Base-by-base conservation (phyloP, 1,139 yeast species). In the Sporopachydermia cereana region DNA sequence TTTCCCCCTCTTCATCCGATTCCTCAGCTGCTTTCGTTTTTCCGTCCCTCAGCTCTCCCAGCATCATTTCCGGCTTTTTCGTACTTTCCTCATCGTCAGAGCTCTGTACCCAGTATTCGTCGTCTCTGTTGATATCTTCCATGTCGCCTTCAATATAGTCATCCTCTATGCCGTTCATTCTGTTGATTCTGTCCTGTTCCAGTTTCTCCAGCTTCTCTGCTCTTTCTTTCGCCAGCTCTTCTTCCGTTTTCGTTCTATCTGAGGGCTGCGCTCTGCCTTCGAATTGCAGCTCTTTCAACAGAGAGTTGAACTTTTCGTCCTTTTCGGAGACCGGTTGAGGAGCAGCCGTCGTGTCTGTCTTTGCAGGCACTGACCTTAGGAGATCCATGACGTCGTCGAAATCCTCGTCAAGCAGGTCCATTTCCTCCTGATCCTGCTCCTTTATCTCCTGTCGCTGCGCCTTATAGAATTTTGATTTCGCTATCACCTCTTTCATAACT, bases 401-500 rank as follows among this genome's bases (percentile, higher is more conserved):
- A 20, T 80, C 80, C 31, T 74, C 79, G 62, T 93, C 96, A 51
- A 93, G 73, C 50, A 79, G 85, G 53, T 75, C 77, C 45, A 89
- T 84, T 24, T 78, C 72, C 42, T 77, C 81, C 54, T 78, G 82
- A 39, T 83, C 74, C 56, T 79, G 75, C 45, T 79, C 80, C 54
- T 84, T 84, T 44, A 79, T 76, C 57, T 73, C 68, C 63, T 93
- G 97, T 57, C 98, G 77, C 63, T 88, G 94, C 44, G 80, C 81
- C 59, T 88, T 91, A 64, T 89, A 77, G 60, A 78, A 77, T 60
- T 93, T 93, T 9, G 96, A 86, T 63, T 93, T 93, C 41, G 96
- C 95, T 51, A 93, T 91, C 47, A 93, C 77, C 62, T 93, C 99
- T 56, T 85, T 80, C 98, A 93, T 91, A 39, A 93, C 95, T 61